Conservation (phyloP, 116 monocot genomes). For the Trichopus zeylanicus region DNA sequence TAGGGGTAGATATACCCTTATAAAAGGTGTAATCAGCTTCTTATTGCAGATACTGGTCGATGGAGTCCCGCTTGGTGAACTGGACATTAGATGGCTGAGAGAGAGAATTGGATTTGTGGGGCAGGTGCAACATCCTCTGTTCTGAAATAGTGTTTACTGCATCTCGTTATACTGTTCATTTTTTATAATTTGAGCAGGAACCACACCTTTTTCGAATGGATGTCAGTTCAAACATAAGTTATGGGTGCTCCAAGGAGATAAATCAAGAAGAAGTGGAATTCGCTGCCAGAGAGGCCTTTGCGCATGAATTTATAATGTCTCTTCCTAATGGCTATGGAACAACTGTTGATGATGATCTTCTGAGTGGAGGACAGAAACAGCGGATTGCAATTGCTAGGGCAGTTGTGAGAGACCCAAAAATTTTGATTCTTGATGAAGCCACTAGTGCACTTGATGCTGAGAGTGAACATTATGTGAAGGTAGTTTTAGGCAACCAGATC, state of each 20-base stretch:
- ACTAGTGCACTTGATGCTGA: constrained; percentile 98
- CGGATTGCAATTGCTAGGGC: constrained; percentile 98
- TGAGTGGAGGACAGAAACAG: constrained; percentile 98
- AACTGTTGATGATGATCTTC: constrained; percentile 64
- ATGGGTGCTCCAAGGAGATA: constrained; percentile 72
- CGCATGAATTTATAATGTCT: constrained; percentile 79
- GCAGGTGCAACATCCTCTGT: constrained; percentile 32
- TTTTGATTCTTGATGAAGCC: constrained; percentile 94
- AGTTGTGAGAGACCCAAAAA: constrained; percentile 84
- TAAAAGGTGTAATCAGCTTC: too few relatives aligned
- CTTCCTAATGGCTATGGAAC: constrained; percentile 84
- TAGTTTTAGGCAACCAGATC: constrained; percentile 12
- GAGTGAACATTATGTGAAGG: constrained; percentile 90
- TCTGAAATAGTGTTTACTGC: background rate
- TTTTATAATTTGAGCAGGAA: constrained; percentile 38
- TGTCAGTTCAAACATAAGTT: constrained; percentile 79
- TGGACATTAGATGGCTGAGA: constrained; percentile 77
- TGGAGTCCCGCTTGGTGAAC: constrained; percentile 48
- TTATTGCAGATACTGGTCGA: constrained; percentile 71
- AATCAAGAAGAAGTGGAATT: constrained; percentile 62
- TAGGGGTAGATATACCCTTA: too few relatives aligned
- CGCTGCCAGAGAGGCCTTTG: constrained; percentile 89
- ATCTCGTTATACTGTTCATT: background rate
- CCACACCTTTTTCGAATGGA: constrained; percentile 83
- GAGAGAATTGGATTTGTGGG: constrained; percentile 89